Base-by-base conservation (phyloP, 2,329 filamentous ascomycete species). In the Thelonectria olida region DNA sequence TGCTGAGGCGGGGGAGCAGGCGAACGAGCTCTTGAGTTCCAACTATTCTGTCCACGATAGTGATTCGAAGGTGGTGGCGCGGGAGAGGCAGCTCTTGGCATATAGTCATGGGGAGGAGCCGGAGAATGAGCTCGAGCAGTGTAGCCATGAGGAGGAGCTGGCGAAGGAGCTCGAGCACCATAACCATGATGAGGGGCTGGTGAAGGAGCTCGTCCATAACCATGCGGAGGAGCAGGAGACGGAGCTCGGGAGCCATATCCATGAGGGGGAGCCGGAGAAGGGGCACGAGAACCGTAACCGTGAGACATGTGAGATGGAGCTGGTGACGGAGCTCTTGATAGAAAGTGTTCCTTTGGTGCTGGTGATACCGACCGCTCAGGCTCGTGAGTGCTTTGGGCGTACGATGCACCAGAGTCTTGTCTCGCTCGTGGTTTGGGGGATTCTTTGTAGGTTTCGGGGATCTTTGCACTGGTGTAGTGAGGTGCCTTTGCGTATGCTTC, bases 401-500 rank as follows among this genome's bases (percentile, higher is more conserved):
- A 74, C 7, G 81, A 82, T 31, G 72, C 78, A 15, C 71, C 67
- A 10, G 81, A 84, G 56, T 81, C 75, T 56, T 83, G 80, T 59
- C 73, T 68, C 45, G 58, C 77, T 74, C 19, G 79, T 12, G 72
- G 66, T 13, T 73, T 73, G 3, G 80, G 74, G 7, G 78, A 74
- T 22, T 85, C 80, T 63, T 80, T 78, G 74, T 84, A 86, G n/a
- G 82, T 80, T 66, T 86, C 85, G 22, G 85, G 85, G 59, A 87
- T 84, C 66, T 88, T 86, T 31, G 85, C 85, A 15, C 85, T 88
- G 13, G 86, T 87, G 74, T 90, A 88, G 72, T 88, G 87, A 23
- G 88, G 88, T 22, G 87, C 87, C 67, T 88, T 88, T 34, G 87
- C 80, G 72, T 90, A 90, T 38, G 88, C 87, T 73, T 89, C 85